phyloP scores from a whole-genome alignment of 768 basidiomycete genomes.

The Daedaleopsis nitida region DNA sequence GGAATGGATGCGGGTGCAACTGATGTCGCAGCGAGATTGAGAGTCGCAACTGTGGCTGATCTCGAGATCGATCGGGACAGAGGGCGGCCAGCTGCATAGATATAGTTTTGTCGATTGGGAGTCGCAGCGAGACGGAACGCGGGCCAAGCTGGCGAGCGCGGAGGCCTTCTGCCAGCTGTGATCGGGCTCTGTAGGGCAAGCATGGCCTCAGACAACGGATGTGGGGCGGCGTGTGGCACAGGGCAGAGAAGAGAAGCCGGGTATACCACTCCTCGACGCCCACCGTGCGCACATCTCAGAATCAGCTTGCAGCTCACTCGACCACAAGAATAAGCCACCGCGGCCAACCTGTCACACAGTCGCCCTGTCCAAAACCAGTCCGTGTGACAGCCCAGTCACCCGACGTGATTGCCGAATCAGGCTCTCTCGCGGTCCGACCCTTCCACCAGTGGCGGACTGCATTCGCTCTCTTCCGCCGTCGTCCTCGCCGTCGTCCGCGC shows the following conservation, averaged over 20 bases:
- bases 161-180: neutral
- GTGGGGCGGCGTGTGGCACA: neutral
- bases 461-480: slow-evolving; percentile 9
- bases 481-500: slow-evolving; percentile 1
- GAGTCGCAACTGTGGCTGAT: neutral
- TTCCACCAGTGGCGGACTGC: slow-evolving; percentile 4
- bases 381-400: slow-evolving; percentile 12
- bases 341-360: no score
- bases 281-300: no score
- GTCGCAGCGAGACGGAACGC: neutral
- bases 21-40: neutral
- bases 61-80: neutral
- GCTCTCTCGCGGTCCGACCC: slow-evolving; percentile 17
- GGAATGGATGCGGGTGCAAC: no score
- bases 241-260: neutral
- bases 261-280: neutral
- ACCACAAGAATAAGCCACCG: no score
- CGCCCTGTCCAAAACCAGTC: no score
- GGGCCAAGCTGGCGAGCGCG: neutral
- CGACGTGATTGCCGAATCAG: slow-evolving; percentile 17
- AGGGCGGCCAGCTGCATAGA: neutral
- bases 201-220: neutral
- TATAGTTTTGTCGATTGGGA: neutral
- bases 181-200: neutral
- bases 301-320: no score